A percentile compares a stretch with the other conserved stretches of the same genome.
These are phyloP conservation scores for Cucurbita pepo DNA, from an alignment of 306 rosid genomes.

Conservation along the genomic window DNA sequence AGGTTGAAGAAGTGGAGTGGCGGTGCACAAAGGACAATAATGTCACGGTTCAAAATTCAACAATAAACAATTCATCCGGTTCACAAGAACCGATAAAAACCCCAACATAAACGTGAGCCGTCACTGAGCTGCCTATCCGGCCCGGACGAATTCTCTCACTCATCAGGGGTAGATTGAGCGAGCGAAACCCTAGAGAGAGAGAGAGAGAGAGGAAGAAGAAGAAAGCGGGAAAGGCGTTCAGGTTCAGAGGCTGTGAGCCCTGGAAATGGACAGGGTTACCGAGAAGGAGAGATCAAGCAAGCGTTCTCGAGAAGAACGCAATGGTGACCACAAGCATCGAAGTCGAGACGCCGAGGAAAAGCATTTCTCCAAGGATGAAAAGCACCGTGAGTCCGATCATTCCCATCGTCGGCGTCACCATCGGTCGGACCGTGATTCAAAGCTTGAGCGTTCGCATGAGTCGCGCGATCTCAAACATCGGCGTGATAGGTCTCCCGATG, in stretches of 20 bases:
- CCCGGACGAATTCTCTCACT: conserved; percentile 1
- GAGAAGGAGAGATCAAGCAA: conserved; percentile 48
- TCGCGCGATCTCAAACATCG: conserved; percentile 30
- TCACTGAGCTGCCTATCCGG: background rate
- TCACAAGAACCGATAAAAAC: background rate
- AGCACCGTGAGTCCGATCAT: conserved; percentile 34
- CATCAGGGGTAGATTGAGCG: background rate
- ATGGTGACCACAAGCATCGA: conserved; percentile 20
- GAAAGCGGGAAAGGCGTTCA: background rate
- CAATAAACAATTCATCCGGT: background rate
- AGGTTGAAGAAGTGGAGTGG: background rate
- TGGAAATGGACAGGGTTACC: conserved; percentile 33
- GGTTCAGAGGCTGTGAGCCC: conserved; percentile 17
- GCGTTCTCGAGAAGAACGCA: conserved; percentile 36
- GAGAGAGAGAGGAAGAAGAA: background rate
- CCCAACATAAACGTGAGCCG: background rate
- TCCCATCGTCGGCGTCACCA: conserved; percentile 25
- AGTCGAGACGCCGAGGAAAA: conserved; percentile 20
- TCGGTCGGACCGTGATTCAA: conserved; percentile 39
- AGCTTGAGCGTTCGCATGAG: conserved; percentile 31
- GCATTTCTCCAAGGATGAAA: conserved; percentile 14
- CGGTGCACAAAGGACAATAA: background rate
- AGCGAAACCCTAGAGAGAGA: conserved; percentile 10
- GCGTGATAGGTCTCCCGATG: conserved; percentile 21
- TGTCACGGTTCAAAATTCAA: background rate